Base-by-base conservation (phyloP, 176 grass and related monocot genomes). In the Zizania latifolia region DNA sequence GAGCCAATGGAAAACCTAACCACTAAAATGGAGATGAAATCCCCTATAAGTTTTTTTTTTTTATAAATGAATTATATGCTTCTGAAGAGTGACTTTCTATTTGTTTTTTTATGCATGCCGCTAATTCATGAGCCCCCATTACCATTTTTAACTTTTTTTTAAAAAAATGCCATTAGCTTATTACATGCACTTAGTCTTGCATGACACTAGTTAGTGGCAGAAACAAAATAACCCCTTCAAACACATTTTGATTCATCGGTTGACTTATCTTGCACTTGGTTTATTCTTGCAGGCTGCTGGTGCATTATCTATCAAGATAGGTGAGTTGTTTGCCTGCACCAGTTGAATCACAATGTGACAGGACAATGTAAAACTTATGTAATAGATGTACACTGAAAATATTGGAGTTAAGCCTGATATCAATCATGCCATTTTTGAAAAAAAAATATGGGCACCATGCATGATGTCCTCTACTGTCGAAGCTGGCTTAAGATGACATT, bases 221-320 rank as follows among this genome's bases (percentile, higher is more conserved):
- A 53, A 53, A 53, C 19, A 53, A 53, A 22, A 9, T 9, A 19
- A 17, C 7, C 19, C 48, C 1, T 23, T 31, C 0, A 69, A 83
- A 63, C 43, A 33, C 71, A 71, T 63, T 75, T 71, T 68, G 15
- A 33, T 65, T 84, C 57, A 70, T 41, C 14, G 4, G 0, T 50
- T 21, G 55, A 61, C 83, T 92, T 68, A 87, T 66, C 50, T 66
- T 78, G n/a, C n/a, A 40, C 80, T 65, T 88, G n/a, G 4, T 82
- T 88, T 30, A 36, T 86, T 89, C 55, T 83, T 86, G 77, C 88
- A 97, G 94, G 95, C 95, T 90, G 95, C 95, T 77, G 91, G 95
- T 10, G 95, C 95, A 54, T 89, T 99, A 37, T 94, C 84, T 72
- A 94, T 99, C 74, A 90, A 87, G 71, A 99, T 99, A 78, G 91